Base-by-base conservation (phyloP, 2,329 filamentous ascomycete species). In the Cladophialophora bantiana region DNA sequence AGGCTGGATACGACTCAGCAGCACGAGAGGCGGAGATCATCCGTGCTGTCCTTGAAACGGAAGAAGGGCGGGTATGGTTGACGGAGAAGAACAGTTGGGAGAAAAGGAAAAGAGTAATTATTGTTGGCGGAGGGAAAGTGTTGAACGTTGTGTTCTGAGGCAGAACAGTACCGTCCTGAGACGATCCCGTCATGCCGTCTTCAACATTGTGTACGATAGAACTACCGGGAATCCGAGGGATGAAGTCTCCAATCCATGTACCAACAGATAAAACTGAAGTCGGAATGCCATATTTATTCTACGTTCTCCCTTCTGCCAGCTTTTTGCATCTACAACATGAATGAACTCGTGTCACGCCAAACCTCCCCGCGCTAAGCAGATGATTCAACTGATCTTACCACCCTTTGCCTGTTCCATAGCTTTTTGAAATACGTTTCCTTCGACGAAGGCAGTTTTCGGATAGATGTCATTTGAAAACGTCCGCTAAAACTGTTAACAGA, bases 81-180 rank as follows among this genome's bases (percentile, higher is more conserved):
- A 80, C 77, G 7, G 80, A 83, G 56, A 83, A 78, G 69, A 77
- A 81, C 60, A 79, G 83, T 63, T 84, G 79, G 77, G 79, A 79
- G 34, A 81, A 81, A 69, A 85, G 88, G n/a, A 87, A 85, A 74
- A 86, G 87, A 69, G 84, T 89, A 1, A 85, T 94, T 73, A 83
- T 92, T 12, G 88, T 91, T 12, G 83, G 83, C 65, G 85, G 84
- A 1, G 91, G 90, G 12, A 88, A 84, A 76, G 82, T 91, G 58
- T 85, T 94, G 34, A 96, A 94, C 78, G 90, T 94, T 83, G 88
- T 95, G 12, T 82, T 82, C 61, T 82, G 72, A 76, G 45, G 10
- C 45, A 26, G 20, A 20, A 4, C 45, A 26, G 20, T 10, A 31
- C 9, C 18, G 45, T 50, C 18, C 45, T 31, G 7, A 31, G 7